These are phyloP conservation scores for Xylariaceae sp. DNA, from an alignment of 2,329 filamentous ascomycete species.

Conservation along the genomic window DNA sequence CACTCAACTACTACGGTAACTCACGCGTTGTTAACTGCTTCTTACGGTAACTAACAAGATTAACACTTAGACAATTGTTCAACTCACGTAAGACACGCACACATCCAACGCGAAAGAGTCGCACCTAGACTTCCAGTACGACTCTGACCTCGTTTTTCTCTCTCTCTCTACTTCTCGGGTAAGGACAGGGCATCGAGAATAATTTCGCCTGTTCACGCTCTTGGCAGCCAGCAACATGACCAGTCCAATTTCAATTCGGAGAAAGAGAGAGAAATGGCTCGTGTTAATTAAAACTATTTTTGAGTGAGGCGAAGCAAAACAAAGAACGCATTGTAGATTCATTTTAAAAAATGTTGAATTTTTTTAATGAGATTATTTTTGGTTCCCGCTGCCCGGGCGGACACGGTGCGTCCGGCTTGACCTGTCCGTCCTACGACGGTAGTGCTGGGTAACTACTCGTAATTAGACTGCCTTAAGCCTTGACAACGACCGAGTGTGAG, in stretches of 20 bases:
- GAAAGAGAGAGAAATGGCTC: neutral
- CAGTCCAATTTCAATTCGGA: constrained; percentile 5
- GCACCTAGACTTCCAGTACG: constrained; percentile 9
- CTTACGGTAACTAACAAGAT: neutral
- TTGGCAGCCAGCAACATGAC: neutral
- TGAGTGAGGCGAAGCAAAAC: neutral
- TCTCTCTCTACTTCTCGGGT: constrained; percentile 1
- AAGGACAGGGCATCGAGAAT: neutral
- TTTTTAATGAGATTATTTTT: neutral
- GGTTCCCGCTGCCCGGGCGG: neutral
- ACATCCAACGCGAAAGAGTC: neutral
- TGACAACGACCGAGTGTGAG: no score
- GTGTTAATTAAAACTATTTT: constrained; percentile 3
- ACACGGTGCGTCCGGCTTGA: neutral
- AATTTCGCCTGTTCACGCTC: constrained; percentile 5
- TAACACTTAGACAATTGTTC: no score
- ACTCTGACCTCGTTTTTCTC: constrained; percentile 17
- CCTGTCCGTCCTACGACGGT: neutral
- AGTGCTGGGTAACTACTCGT: neutral
- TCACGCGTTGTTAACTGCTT: no score
- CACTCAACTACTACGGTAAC: no score
- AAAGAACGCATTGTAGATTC: neutral
- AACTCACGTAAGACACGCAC: neutral
- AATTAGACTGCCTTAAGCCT: no score
- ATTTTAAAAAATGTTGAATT: neutral